phyloP scores from a whole-genome alignment of 2,329 filamentous ascomycete species.

The Sphaerulina musiva region DNA sequence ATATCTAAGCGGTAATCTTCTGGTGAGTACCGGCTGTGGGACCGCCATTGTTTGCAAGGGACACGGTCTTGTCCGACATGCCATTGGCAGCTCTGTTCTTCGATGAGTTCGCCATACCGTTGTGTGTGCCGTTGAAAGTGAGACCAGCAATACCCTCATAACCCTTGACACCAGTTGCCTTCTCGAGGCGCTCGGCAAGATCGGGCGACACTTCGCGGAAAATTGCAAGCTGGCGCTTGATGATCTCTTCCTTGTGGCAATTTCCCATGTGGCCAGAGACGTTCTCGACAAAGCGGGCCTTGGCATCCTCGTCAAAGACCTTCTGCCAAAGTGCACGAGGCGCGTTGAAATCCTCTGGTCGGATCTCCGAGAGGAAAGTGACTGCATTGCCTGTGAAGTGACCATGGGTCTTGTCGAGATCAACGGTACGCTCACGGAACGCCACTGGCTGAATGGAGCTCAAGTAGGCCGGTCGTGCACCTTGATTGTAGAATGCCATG shows the following conservation, averaged over 20 bases:
- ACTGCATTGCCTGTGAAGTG: constrained; percentile 46
- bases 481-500: constrained; percentile 64
- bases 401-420: constrained; percentile 47
- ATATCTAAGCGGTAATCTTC: constrained; percentile 1
- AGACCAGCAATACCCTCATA: constrained; percentile 52
- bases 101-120: constrained; percentile 50
- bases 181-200: constrained; percentile 53
- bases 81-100: constrained; percentile 48
- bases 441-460: constrained; percentile 47
- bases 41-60: constrained; percentile 19
- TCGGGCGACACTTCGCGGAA: constrained; percentile 58
- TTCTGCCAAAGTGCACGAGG: constrained; percentile 55
- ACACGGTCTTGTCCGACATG: constrained; percentile 28
- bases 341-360: constrained; percentile 50
- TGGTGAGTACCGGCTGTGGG: constrained; percentile 16
- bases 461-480: constrained; percentile 52
- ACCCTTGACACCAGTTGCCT: constrained; percentile 56
- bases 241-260: constrained; percentile 53
- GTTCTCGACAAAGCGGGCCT: constrained; percentile 54
- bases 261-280: constrained; percentile 56
- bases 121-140: constrained; percentile 56
- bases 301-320: constrained; percentile 54
- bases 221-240: constrained; percentile 60
- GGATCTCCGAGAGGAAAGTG: constrained; percentile 48
- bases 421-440: constrained; percentile 43